phyloP scores from a whole-genome alignment of 1,139 yeast species.

The Candida gigantensis region DNA sequence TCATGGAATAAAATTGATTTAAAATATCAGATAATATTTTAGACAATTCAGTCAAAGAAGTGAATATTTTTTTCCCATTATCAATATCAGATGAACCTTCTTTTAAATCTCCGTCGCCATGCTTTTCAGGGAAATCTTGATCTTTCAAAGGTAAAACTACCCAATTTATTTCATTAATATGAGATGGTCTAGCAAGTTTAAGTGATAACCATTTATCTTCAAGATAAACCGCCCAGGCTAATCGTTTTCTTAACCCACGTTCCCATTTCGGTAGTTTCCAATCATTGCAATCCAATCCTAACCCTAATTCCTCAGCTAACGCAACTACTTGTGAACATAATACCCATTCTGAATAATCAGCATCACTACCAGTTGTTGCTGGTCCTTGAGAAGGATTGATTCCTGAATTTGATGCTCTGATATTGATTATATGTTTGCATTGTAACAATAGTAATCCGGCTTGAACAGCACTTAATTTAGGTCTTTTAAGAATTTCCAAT shows the following conservation, averaged over 20 bases:
- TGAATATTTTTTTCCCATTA: conserved; percentile 70
- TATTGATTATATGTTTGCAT: conserved; percentile 49
- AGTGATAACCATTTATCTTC: conserved; percentile 88
- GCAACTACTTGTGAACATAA: conserved; percentile 85
- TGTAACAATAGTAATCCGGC: conserved; percentile 72
- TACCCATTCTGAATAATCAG: conserved; percentile 74
- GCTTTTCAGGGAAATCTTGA: conserved; percentile 75
- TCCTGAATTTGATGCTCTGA: conserved; percentile 9
- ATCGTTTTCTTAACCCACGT: conserved; percentile 73
- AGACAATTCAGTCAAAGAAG: conserved; percentile 67
- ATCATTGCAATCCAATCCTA: conserved; percentile 79
- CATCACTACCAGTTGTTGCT: conserved; percentile 8
- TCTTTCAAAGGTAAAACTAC: conserved; percentile 60
- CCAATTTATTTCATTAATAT: conserved; percentile 69
- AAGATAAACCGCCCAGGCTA: conserved; percentile 91
- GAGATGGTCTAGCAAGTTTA: conserved; percentile 79
- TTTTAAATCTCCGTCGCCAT: conserved; percentile 55
- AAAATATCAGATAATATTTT: conserved; percentile 72
- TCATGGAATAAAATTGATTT: conserved; percentile 68
- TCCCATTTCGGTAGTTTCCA: conserved; percentile 97
- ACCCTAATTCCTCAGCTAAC: conserved; percentile 79
- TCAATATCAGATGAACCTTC: conserved; percentile 72
- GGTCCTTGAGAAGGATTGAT: too few species aligned
- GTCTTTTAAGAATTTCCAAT: conserved; percentile 66
- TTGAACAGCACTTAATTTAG: conserved; percentile 78